A percentile compares a stretch with the other conserved stretches of the same genome.
Conservation (phyloP, 805 yeast species). For the Yamadazyma phyllophila region DNA sequence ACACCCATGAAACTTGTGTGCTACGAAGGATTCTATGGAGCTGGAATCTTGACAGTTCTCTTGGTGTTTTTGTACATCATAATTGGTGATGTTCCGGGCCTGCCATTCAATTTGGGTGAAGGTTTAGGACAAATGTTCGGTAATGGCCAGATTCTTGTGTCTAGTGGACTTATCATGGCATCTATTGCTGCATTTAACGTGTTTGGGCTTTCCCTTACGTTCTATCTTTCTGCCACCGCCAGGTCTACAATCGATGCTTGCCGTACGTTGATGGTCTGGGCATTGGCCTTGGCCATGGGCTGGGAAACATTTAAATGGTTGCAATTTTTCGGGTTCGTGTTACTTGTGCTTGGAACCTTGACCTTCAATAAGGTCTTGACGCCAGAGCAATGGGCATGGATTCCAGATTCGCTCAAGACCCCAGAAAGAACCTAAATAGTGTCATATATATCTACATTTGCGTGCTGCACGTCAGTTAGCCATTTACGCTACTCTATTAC, state of each 20-base stretch:
- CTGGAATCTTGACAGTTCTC: slow-evolving; percentile 38
- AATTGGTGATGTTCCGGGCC: slow-evolving; percentile 35
- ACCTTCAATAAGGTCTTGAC: slow-evolving; percentile 67
- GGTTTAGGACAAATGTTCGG: slow-evolving; percentile 50
- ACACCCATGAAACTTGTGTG: slow-evolving; percentile 68
- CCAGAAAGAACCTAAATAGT: slow-evolving; percentile 21
- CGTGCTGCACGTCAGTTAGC: too few species aligned
- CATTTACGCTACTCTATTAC: background rate
- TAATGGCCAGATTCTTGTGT: slow-evolving; percentile 40
- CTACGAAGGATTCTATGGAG: slow-evolving; percentile 71
- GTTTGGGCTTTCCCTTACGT: slow-evolving; percentile 69
- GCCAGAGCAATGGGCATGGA: slow-evolving; percentile 46
- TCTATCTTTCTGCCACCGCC: slow-evolving; percentile 66
- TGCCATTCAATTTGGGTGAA: slow-evolving; percentile 55
- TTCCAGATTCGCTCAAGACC: slow-evolving; percentile 46
- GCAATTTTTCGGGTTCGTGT: slow-evolving; percentile 62
- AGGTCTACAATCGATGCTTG: slow-evolving; percentile 78
- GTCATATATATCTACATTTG: background rate
- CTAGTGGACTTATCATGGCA: slow-evolving; percentile 65
- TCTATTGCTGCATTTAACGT: slow-evolving; percentile 71
- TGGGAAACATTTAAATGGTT: slow-evolving; percentile 70
- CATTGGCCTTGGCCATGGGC: slow-evolving; percentile 63
- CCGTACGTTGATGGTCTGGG: slow-evolving; percentile 73
- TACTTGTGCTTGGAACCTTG: slow-evolving; percentile 69
- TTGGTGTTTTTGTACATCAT: slow-evolving; percentile 46